Percentiles rank a stretch among this genome's conserved stretches.
Evolutionary conservation across 805 yeast species (phyloP).

Genomic region (Wickerhamomyces alni): DNA sequence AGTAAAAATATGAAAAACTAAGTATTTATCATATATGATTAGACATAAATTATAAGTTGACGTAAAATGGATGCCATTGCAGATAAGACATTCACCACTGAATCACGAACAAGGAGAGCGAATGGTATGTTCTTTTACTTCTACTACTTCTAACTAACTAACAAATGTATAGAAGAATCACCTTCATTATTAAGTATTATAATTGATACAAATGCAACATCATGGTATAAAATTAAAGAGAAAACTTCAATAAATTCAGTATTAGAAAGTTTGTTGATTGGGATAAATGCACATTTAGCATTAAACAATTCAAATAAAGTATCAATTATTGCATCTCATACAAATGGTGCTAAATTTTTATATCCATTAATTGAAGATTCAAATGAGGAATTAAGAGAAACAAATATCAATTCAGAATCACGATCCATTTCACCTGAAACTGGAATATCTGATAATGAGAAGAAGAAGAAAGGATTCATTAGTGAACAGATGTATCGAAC

Average conservation of each 20-base stretch:
- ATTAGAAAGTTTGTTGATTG: constrained; percentile 61
- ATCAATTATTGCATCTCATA: constrained; percentile 71
- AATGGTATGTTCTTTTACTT: constrained; percentile 30
- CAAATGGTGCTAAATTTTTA: constrained; percentile 60
- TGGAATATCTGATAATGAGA: background rate
- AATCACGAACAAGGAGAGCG: constrained; percentile 19
- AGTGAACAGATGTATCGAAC: constrained; percentile 76
- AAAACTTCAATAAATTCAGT: constrained; percentile 29
- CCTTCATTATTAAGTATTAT: constrained; percentile 79
- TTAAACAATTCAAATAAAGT: constrained; percentile 80
- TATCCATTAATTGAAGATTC: constrained; percentile 44
- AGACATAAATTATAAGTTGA: no score
- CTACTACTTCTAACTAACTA: background rate
- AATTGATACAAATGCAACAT: constrained; percentile 66
- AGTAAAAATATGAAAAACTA: no score
- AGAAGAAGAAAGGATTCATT: constrained; percentile 25
- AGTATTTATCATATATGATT: no score
- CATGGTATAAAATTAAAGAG: constrained; percentile 32
- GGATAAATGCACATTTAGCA: constrained; percentile 83
- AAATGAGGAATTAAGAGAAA: constrained; percentile 8
- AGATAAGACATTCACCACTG: constrained; percentile 42
- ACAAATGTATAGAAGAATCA: constrained; percentile 40
- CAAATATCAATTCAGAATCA: constrained; percentile 1
- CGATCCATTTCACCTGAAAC: constrained; percentile 12
- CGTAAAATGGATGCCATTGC: constrained; percentile 61